A percentile compares a stretch with the other conserved stretches of the same genome.
These are phyloP conservation scores for Sphaerostilbella broomeana DNA, from an alignment of 2,329 filamentous ascomycete genomes.

Conservation along the genomic window DNA sequence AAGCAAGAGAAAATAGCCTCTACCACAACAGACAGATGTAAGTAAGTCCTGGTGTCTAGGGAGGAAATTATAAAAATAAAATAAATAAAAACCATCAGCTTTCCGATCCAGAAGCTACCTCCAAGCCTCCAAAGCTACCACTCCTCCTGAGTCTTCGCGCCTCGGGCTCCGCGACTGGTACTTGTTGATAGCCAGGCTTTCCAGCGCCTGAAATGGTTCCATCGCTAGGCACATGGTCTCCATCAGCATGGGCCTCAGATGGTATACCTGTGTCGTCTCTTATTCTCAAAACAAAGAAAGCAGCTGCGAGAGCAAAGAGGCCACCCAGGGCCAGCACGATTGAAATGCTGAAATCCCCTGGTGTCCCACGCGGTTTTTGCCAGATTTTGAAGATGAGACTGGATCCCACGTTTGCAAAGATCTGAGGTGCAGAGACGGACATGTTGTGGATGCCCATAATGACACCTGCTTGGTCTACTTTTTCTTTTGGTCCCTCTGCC, in stretches of 20 bases:
- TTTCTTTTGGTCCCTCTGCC: conserved; percentile 44
- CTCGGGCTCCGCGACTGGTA: conserved; percentile 28
- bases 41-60: not conserved
- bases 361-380: conserved; percentile 79
- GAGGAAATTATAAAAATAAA: not conserved
- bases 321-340: conserved; percentile 84
- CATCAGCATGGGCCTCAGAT: conserved; percentile 33
- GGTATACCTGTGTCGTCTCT: conserved; percentile 48
- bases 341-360: conserved; percentile 79
- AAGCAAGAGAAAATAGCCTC: too few species aligned
- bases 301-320: conserved; percentile 68
- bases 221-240: conserved; percentile 32
- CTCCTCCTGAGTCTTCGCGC: conserved; percentile 6
- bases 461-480: conserved; percentile 74
- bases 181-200: conserved; percentile 36
- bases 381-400: conserved; percentile 77
- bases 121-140: conserved; percentile 10
- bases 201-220: conserved; percentile 22
- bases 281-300: conserved; percentile 63
- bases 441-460: conserved; percentile 96
- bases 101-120: conserved; percentile 11
- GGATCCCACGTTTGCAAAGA: conserved; percentile 79
- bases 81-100: not conserved
- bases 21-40: too few species aligned
- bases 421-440: conserved; percentile 84